These are phyloP conservation scores for Pinus albicaulis DNA, from an alignment of 75 land plant genomes.

Conservation along the genomic window DNA sequence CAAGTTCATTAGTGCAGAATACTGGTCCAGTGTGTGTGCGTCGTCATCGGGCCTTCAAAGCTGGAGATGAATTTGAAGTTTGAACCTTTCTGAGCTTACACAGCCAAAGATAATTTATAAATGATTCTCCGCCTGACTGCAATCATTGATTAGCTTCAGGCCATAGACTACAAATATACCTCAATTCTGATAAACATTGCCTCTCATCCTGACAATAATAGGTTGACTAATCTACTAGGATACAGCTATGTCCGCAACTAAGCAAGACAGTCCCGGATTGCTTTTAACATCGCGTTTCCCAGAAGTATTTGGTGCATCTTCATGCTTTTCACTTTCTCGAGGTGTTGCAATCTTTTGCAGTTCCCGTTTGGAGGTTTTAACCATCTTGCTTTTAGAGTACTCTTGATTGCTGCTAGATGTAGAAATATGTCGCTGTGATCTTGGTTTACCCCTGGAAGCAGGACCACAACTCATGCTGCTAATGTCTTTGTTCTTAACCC, in stretches of 20 bases:
- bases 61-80: not conserved
- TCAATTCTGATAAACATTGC: not conserved
- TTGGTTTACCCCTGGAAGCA: conserved; percentile 1
- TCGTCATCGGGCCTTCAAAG: not conserved
- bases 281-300: not conserved
- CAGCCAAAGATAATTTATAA: not conserved
- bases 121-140: not conserved
- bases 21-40: not conserved
- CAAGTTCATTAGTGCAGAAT: not conserved
- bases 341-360: conserved; percentile 1
- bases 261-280: conserved; percentile 5
- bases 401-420: not conserved
- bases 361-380: conserved; percentile 3
- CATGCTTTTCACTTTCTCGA: not conserved
- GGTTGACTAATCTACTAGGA: not conserved
- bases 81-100: not conserved
- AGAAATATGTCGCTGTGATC: not conserved
- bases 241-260: conserved; percentile 7
- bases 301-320: conserved; percentile 4
- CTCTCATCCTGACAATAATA: not conserved
- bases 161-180: not conserved
- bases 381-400: not conserved
- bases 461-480: not conserved
- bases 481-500: not conserved
- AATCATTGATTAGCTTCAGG: conserved; percentile 7